These are phyloP conservation scores for Vigna nakashimae DNA, from an alignment of 306 rosid genomes.

Conservation along the genomic window DNA sequence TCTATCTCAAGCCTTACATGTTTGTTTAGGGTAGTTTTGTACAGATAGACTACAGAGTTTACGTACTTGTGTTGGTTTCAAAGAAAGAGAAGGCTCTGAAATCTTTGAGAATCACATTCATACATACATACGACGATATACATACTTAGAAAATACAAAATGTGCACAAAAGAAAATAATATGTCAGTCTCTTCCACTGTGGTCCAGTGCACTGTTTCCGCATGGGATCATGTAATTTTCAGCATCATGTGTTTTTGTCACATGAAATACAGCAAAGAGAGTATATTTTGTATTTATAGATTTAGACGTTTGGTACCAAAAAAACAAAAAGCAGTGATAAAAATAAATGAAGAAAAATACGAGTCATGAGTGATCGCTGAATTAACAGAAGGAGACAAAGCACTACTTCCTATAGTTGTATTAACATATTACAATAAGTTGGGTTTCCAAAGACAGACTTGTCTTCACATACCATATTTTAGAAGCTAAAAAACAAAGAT, in stretches of 20 bases:
- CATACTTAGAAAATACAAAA: conserved; percentile 14
- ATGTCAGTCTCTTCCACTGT: conserved; percentile 36
- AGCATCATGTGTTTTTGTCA: conserved; percentile 44
- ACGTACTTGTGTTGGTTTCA: not conserved
- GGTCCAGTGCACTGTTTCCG: conserved; percentile 49
- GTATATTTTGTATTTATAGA: conserved; percentile 32
- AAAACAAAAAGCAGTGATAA: conserved; percentile 2
- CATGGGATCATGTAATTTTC: conserved; percentile 65
- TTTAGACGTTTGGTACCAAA: conserved; percentile 13
- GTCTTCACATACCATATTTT: conserved; percentile 49
- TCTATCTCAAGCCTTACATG: not conserved
- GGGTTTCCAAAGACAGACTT: conserved; percentile 44
- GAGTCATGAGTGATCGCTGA: conserved; percentile 36
- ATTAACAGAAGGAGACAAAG: conserved; percentile 40
- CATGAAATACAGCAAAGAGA: conserved; percentile 58
- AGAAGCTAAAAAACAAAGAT: conserved; percentile 29
- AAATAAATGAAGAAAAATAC: conserved; percentile 16
- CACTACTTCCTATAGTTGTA: conserved; percentile 48
- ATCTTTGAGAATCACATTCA: conserved; percentile 34
- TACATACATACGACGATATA: no score
- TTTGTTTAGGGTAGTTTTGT: conserved; percentile 6
- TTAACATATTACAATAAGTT: conserved; percentile 48
- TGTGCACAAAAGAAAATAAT: not conserved
- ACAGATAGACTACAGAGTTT: not conserved
- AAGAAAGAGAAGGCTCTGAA: not conserved